A percentile compares a stretch with the other conserved stretches of the same genome.
phyloP scores from a whole-genome alignment of 768 basidiomycete species.

The Pulveroboletus sp. region DNA sequence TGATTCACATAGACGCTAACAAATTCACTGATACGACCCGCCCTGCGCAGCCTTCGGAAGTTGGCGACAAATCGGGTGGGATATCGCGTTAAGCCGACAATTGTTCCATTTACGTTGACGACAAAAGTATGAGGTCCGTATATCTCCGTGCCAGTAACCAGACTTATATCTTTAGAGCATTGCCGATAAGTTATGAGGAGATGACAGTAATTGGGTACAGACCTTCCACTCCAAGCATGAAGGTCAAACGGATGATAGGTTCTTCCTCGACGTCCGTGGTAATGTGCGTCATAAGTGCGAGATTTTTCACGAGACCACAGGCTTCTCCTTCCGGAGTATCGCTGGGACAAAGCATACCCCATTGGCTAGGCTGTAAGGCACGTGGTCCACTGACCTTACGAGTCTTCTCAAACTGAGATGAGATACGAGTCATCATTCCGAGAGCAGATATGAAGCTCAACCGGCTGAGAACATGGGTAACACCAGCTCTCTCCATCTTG shows the following conservation, averaged over 20 bases:
- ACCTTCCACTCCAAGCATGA: constrained; percentile 98
- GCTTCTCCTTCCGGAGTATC: constrained; percentile 99
- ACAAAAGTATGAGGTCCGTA: constrained; percentile 90
- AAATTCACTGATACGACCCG: constrained; percentile 91
- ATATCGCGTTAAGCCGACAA: constrained; percentile 87
- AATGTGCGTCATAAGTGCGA: constrained; percentile 99
- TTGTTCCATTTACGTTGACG: constrained; percentile 95
- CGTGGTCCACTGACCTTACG: constrained; percentile 97
- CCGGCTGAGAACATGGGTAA: constrained; percentile 95
- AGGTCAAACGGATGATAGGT: constrained; percentile 83
- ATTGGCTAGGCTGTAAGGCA: constrained; percentile 95
- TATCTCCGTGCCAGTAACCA: constrained; percentile 92
- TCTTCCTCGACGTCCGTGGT: constrained; percentile 98
- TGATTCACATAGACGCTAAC: constrained; percentile 95
- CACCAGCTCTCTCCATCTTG: constrained; percentile 98
- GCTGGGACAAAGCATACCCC: constrained; percentile 97
- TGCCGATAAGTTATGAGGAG: constrained; percentile 10
- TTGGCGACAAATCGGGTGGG: constrained; percentile 82
- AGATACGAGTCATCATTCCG: constrained; percentile 99
- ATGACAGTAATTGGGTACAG: constrained; percentile 17
- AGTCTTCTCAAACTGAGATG: constrained; percentile 99
- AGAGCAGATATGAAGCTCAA: constrained; percentile 95
- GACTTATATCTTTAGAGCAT: constrained; percentile 65
- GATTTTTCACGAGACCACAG: constrained; percentile 96
- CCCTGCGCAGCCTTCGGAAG: constrained; percentile 89